A percentile compares a stretch with the other conserved stretches of the same genome.
These are phyloP conservation scores for Verbascum thapsus DNA, from an alignment of 257 asterid species.

Conservation along the genomic window DNA sequence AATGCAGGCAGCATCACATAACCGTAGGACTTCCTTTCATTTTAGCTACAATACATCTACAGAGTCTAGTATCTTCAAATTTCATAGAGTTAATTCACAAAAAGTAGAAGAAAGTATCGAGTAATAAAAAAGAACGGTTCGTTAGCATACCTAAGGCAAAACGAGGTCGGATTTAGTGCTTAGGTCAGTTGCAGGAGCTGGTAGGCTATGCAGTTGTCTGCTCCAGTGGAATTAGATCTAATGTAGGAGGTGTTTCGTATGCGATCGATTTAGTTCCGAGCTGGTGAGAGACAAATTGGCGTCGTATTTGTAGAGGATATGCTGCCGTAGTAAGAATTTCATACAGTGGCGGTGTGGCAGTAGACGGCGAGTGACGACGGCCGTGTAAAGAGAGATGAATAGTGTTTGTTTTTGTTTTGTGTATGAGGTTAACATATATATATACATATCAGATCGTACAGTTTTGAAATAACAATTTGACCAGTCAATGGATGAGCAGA, in stretches of 20 bases:
- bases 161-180: background rate
- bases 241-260: background rate
- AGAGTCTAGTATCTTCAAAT: background rate
- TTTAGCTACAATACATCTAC: background rate
- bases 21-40: background rate
- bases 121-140: background rate
- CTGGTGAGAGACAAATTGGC: conserved; percentile 13
- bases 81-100: too few species aligned
- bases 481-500: too few species aligned
- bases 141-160: conserved; percentile 15
- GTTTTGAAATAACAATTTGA: too few species aligned
- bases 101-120: too few species aligned
- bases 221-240: conserved; percentile 27
- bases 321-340: background rate
- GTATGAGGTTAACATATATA: background rate
- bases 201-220: background rate
- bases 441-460: too few species aligned
- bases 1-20: background rate
- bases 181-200: conserved; percentile 14
- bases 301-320: background rate
- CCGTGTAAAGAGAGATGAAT: conserved; percentile 30
- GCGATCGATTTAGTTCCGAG: conserved; percentile 6
- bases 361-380: conserved; percentile 34
- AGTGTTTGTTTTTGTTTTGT: conserved; percentile 27
- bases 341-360: background rate